Evolutionary conservation across 1,284 basidiomycete genomes (phyloP), one percentile per base, ranked within the genome.

Genomic region (Papiliotrema flavescens): DNA sequence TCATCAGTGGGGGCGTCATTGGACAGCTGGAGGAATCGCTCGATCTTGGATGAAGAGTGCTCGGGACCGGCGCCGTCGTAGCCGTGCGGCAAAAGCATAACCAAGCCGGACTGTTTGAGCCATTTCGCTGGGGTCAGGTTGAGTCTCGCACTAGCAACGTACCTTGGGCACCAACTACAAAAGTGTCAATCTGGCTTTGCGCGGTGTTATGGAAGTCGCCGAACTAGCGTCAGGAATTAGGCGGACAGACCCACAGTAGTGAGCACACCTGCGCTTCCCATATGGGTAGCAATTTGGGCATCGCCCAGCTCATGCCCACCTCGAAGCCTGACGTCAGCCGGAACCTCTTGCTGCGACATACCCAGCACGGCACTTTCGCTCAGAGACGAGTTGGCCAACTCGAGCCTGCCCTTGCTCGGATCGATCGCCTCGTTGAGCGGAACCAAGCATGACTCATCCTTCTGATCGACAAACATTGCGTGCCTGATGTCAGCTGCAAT

Each of bases 201-300:
- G 89, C 88, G 3, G 89, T 89, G 66, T 94, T 93, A 77, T 88
- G 86, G 76, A 94, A 94, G 71, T 93, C 90, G n/a, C 90, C 90
- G 65, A 76, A 75, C 61, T 49, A 60, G 65, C 34, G 34, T 56
- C 26, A 56, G 53, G 3, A 5, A 6, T n/a, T 5, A 26, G 5
- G 36, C 14, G 28, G 28, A 17, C 23, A 17, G 15, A 17, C 35
- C 2, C 6, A 37, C 23, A 5, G 59, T 84, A 84, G 79, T 6
- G 3, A n/a, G 23, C 52, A 11, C 52, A 54, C 46, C 47, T 93
- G 90, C 2, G 89, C 90, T 73, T 95, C 90, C 90, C 90, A 93
- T 42, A 94, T 89, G 0, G 89, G 84, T 47, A 94, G 76, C 32
- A 92, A 70, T 55, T 83, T 81, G 0, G 90, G 89, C 39, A 83